These are phyloP conservation scores for Leccinum rimulosum DNA, from an alignment of 768 basidiomycete genomes.

Conservation along the genomic window DNA sequence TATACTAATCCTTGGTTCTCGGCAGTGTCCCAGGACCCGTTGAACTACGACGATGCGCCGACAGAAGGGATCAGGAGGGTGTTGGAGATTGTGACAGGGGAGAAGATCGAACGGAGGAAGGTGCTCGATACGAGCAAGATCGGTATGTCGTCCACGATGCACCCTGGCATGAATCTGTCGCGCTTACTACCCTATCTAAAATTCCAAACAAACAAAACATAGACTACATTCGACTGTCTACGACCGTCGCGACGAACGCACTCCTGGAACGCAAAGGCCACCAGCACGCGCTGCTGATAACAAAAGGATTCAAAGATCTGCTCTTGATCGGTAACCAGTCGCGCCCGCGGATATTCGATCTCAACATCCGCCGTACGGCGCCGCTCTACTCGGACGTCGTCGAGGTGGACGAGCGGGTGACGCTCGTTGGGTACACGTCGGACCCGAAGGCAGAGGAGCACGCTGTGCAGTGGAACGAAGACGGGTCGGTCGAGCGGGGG, in stretches of 20 bases:
- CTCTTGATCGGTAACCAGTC: constrained; percentile 94
- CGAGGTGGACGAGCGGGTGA: constrained; percentile 87
- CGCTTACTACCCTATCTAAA: background rate
- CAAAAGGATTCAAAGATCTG: constrained; percentile 88
- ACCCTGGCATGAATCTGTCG: too few species aligned
- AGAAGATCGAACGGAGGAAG: constrained; percentile 62
- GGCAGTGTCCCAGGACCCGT: constrained; percentile 84
- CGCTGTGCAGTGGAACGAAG: constrained; percentile 71
- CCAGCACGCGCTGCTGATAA: constrained; percentile 87
- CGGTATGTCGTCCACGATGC: constrained; percentile 41
- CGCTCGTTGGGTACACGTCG: constrained; percentile 88
- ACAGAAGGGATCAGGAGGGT: constrained; percentile 91
- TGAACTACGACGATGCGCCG: constrained; percentile 88
- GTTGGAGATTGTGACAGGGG: constrained; percentile 71
- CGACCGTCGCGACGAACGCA: constrained; percentile 96
- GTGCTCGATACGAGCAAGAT: constrained; percentile 78
- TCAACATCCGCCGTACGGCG: constrained; percentile 77
- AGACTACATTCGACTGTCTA: constrained; percentile 92
- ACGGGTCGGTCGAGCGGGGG: constrained; percentile 61
- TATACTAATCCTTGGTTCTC: background rate
- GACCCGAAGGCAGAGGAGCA: constrained; percentile 81
- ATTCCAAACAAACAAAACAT: background rate
- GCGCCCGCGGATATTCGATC: constrained; percentile 91
- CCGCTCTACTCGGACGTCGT: constrained; percentile 71
- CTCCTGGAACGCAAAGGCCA: constrained; percentile 93